Evolutionary conservation across 192 early-diverging fungal genomes (phyloP), one percentile per base, ranked within the genome.

Genomic region (Linderina pennispora): DNA sequence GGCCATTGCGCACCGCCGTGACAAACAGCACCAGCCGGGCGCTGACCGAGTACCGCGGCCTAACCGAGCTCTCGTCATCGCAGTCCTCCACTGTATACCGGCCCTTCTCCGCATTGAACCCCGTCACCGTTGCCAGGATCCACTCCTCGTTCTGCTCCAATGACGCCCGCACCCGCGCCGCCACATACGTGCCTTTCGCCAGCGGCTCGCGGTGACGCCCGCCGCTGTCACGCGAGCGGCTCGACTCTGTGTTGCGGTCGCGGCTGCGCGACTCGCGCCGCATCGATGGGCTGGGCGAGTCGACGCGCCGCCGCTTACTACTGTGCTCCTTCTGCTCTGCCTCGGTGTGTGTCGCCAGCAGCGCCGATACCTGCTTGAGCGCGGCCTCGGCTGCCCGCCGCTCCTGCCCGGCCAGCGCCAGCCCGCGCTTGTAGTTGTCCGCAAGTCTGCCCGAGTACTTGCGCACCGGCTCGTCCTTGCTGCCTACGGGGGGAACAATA

Each of bases 71-170:
- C 22, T 69, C 66, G 7, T 54, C 36, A 31, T 69, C 66, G 23
- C 62, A 51, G 59, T 69, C 66, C 39, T 62, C 59, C 42, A 69
- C 66, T 0, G 58, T 69, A 47, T 69, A 69, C 19, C 58, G 44
- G 26, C 53, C 44, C 50, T 62, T 62, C 26, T 69, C 66, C 22
- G 34, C 23, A 45, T 36, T 68, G 43, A 50, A 69, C 28, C 54
- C 52, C 3, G 62, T 25, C 9, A 69, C 50, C 0, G 66, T 69
- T 0, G 66, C 58, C 14, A 69, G 47, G 23, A 69, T 69, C 66
- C 66, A 69, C 32, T 57, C 54, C 50, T 69, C 66, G 1, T 32
- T 48, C 8, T 50, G 48, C 15, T 39, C 37, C 45, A n/a, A 16
- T 43, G 2, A 52, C 4, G 64, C 18, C 1, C 59, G 40, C 23